phyloP scores from a whole-genome alignment of 2,329 filamentous ascomycete genomes.

The Berkeleyomyces basicola region DNA sequence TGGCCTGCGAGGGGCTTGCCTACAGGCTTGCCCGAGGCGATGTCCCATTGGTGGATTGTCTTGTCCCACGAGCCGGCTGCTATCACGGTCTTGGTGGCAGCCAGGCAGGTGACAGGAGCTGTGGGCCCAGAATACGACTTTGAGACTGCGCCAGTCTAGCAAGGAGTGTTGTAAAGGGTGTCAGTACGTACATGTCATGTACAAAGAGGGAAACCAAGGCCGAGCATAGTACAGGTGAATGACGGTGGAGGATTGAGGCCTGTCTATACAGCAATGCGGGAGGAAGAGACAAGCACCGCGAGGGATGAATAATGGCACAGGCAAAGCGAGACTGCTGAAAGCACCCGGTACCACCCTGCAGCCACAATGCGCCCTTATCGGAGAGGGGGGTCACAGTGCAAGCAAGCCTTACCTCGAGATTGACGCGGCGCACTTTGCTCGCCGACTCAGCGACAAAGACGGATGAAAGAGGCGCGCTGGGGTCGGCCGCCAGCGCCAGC shows the following conservation, averaged over 20 bases:
- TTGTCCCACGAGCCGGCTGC: conserved; percentile 96
- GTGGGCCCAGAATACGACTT: conserved; percentile 52
- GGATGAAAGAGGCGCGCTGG: conserved; percentile 35
- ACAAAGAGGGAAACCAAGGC: background rate
- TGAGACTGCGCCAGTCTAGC: conserved; percentile 10
- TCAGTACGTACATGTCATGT: background rate
- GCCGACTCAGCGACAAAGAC: conserved; percentile 77
- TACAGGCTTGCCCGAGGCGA: conserved; percentile 32
- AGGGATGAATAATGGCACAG: background rate
- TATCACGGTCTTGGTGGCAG: conserved; percentile 45
- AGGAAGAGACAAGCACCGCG: background rate
- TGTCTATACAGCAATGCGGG: background rate
- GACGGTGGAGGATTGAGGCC: background rate
- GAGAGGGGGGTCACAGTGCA: background rate
- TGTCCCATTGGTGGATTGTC: conserved; percentile 70
- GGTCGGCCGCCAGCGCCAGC: conserved; percentile 54
- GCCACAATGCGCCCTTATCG: background rate
- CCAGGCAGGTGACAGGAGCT: conserved; percentile 64
- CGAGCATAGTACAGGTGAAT: background rate
- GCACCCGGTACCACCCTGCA: background rate
- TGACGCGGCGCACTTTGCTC: conserved; percentile 59
- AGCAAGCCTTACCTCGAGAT: conserved; percentile 45
- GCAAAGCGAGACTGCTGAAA: background rate
- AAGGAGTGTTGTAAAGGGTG: background rate
- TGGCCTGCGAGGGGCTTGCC: conserved; percentile 57